Base-by-base conservation (phyloP, 192 early-diverging fungal genomes). In the Diversispora epigaea region DNA sequence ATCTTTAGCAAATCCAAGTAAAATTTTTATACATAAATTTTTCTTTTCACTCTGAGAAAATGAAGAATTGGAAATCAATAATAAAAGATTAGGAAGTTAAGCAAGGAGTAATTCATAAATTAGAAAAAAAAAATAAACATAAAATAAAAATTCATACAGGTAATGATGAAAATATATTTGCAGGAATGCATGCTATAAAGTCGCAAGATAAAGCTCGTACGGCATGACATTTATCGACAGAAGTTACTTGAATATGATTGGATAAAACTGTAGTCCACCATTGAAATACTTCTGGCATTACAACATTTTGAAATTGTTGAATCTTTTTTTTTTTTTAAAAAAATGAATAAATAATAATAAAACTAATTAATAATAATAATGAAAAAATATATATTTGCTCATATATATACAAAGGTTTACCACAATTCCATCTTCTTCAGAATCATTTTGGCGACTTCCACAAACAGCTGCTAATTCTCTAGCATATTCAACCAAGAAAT, bases 181-280 rank as follows among this genome's bases (percentile, higher is more conserved):
- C 71, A 2, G 84, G 75, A 32, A 86, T 79, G 39, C 71, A 68
- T 3, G 83, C 84, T 43, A 88, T 74, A 46, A 78, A 86, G 62
- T 86, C 87, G 65, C 87, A 86, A 40, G 79, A 76, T 17, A 80
- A 47, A 7, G 81, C 79, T 58, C 83, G 79, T 17, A 88, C 77
- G 9, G 73, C 40, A 9, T 78, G 68, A 21, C 46, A 70, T 32
- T 68, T 75, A 57, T 86, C 80, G 32, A 70, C 46, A 14, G 83
- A 81, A 10, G 83, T 47, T 15, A 80, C 65, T 15, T 85, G 80
- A 15, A 88, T 76, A 67, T 88, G 80, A 11, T 75, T 60, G 32
- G 79, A 80, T 25, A 88, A 14, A 44, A 79, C 60, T 8, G 60
- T 45, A 7, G 58, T 79, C 85, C 87, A 88, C 81, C 84, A 85